Evolutionary conservation across 805 yeast species (phyloP), one percentile per base, ranked within the genome.

Genomic region (Saccharomycopsis malanga): DNA sequence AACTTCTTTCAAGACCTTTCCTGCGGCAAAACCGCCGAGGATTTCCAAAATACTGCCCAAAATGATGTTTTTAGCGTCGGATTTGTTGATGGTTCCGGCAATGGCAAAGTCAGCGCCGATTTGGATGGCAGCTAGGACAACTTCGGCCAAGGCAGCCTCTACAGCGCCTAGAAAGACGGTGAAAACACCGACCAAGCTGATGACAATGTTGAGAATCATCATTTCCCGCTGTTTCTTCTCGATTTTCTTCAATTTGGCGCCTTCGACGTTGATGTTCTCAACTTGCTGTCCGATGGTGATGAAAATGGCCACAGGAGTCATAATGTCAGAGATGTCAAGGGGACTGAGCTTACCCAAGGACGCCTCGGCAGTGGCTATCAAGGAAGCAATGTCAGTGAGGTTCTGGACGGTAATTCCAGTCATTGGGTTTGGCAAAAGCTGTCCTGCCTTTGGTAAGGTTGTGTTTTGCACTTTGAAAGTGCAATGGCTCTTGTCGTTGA

Each of bases 151-250:
- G 5, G 38, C 39, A 4, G 44, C 48, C 17, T 23, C 46, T 7
- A 38, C 21, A 20, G 40, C 42, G 34, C 43, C 49, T 21, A 43
- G 34, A 6, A 40, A 39, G 23, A 48, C 18, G 20, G 54, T 23
- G 9, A 41, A 44, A 29, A 50, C 39, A 5, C 54, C 52, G 4
- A 46, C 36, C 17, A 48, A 17, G 9, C 44, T 25, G 15, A 48
- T 34, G 2, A 50, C 30, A 23, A 47, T 50, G 27, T 50, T 41
- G 10, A 50, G 24, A 24, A 50, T 50, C 34, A 29, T 29, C 34
- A 47, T 20, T 12, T 47, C 34, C 22, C 42, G 18, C 34, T 48
- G 35, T 34, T 48, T 34, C 24, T 40, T 32, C 24, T 47, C 54
- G 3, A 35, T 15, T 24, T 47, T n/a, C 4, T n/a, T 22, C 5